These are phyloP conservation scores for Crithidia acanthocephali DNA, from an alignment of 208 protist species.

Conservation along the genomic window DNA sequence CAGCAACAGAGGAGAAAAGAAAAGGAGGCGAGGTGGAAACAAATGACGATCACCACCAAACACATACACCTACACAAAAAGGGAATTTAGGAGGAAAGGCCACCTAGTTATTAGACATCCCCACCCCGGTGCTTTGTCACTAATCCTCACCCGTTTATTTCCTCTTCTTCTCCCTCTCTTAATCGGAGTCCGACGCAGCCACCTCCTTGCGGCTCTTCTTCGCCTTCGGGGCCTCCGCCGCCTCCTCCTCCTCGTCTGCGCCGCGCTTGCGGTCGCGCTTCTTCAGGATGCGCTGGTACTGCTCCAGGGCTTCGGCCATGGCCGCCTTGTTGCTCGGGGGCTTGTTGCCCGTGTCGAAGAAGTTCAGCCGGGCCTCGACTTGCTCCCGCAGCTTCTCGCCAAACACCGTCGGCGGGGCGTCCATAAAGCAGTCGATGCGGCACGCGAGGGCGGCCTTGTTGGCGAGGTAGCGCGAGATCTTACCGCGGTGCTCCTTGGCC, in stretches of 20 bases:
- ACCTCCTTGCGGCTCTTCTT: constrained; percentile 72
- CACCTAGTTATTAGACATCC: no score
- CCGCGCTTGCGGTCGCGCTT: constrained; percentile 61
- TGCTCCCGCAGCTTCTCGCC: constrained; percentile 97
- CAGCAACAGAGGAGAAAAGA: no score
- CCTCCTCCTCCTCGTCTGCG: constrained; percentile 31
- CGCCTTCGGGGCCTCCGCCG: constrained; percentile 46
- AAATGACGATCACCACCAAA: no score
- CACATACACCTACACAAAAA: no score
- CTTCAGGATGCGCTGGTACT: constrained; percentile 81
- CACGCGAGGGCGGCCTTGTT: constrained; percentile 99
- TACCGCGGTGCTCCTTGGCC: constrained; percentile 97
- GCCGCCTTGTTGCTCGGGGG: constrained; percentile 95
- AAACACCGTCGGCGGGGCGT: constrained; percentile 91
- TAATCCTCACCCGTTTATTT: background rate
- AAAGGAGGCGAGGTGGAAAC: no score
- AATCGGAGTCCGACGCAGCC: constrained; percentile 63
- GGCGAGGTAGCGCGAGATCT: constrained; percentile 98
- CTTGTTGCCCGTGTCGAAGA: constrained; percentile 98
- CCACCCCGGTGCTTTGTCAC: no score
- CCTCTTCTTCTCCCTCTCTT: constrained; percentile 8
- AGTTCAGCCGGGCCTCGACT: constrained; percentile 98
- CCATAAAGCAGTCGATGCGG: constrained; percentile 98
- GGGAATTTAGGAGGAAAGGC: no score
- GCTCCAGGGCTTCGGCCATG: constrained; percentile 96